These are phyloP conservation scores for Anethum foeniculum DNA, from an alignment of 140 eudicot species.

Conservation along the genomic window DNA sequence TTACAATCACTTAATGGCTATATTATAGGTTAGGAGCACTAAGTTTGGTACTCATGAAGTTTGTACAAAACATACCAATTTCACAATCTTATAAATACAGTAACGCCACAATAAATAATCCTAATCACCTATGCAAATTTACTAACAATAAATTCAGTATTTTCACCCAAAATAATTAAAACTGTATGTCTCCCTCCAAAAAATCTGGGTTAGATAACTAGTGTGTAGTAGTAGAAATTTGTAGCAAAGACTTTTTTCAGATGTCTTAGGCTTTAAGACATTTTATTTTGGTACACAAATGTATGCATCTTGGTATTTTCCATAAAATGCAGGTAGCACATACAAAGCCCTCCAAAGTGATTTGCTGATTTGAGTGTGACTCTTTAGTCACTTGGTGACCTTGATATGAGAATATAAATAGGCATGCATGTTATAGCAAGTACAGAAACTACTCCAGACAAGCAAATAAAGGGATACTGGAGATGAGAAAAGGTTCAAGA, in stretches of 20 bases:
- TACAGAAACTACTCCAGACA: not conserved
- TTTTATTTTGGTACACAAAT: not conserved
- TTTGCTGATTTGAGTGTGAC: too few relatives aligned
- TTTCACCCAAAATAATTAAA: not conserved
- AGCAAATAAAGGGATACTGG: not conserved
- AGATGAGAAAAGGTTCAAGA: not conserved
- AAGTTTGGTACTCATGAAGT: not conserved
- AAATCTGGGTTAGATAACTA: not conserved
- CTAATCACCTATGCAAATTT: not conserved
- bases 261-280: not conserved
- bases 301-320: not conserved
- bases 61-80: not conserved
- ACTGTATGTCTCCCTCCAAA: not conserved
- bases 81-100: not conserved
- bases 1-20: not conserved
- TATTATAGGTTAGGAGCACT: not conserved
- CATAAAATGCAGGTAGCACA: not conserved
- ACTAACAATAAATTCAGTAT: not conserved
- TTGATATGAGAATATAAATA: not conserved
- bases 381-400: not conserved
- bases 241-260: not conserved
- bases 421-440: not conserved
- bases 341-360: not conserved
- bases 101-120: not conserved
- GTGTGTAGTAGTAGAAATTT: not conserved